Evolutionary conservation across 2,329 filamentous ascomycete genomes (phyloP).

Genomic region (Trichophyton simii): DNA sequence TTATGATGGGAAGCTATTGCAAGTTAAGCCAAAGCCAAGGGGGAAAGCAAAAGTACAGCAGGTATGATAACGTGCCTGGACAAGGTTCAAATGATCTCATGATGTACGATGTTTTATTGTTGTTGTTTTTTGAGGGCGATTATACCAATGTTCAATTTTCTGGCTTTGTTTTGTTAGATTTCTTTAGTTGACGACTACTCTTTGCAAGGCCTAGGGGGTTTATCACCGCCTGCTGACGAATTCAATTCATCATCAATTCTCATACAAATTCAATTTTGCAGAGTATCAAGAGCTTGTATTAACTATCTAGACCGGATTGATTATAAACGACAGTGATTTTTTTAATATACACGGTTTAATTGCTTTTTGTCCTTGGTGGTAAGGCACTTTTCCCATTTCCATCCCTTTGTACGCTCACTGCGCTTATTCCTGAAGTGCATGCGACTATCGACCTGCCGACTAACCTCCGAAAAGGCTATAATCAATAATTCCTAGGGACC

Average conservation of each 20-base stretch:
- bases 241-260: no score
- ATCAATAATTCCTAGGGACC: slow-evolving; percentile 64
- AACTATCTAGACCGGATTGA: neutral
- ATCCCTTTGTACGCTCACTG: neutral
- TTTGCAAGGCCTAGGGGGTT: no score
- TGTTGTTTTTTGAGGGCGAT: neutral
- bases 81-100: neutral
- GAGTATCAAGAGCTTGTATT: neutral
- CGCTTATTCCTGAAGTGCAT: neutral
- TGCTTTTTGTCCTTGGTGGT: neutral
- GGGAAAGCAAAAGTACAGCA: slow-evolving; percentile 17
- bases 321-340: neutral
- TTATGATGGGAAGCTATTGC: slow-evolving; percentile 49
- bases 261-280: no score
- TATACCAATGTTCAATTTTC: no score
- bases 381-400: neutral
- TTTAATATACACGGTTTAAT: neutral
- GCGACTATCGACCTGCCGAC: neutral
- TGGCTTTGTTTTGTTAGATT: no score
- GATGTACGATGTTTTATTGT: neutral
- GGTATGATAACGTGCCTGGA: neutral
- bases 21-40: slow-evolving; percentile 67
- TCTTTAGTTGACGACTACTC: no score
- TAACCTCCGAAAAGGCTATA: slow-evolving; percentile 10
- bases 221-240: no score